Conservation (phyloP, 768 basidiomycete species). For the Russula foetens region DNA sequence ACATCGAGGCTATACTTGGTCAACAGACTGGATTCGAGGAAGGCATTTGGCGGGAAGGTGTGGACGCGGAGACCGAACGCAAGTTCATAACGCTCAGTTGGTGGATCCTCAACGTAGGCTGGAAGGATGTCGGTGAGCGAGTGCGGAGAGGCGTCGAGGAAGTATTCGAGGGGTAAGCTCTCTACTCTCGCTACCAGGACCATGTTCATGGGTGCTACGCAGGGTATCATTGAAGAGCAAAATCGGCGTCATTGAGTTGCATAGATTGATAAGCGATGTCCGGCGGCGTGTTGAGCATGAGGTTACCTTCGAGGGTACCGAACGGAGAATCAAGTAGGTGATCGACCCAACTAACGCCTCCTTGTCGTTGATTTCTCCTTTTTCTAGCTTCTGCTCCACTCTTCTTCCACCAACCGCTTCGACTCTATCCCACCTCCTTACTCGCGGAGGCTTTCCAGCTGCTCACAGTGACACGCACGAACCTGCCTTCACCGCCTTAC, state of each 20-base stretch:
- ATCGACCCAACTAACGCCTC: not conserved
- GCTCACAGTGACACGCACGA: slow-evolving; percentile 31
- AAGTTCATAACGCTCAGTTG: slow-evolving; percentile 82
- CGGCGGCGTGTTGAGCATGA: slow-evolving; percentile 71
- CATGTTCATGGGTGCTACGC: not conserved
- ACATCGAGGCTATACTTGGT: slow-evolving; percentile 26
- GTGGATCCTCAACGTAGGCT: slow-evolving; percentile 91
- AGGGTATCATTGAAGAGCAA: slow-evolving; percentile 83
- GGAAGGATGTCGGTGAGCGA: slow-evolving; percentile 74
- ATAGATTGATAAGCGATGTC: slow-evolving; percentile 61
- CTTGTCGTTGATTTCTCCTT: slow-evolving; percentile 2
- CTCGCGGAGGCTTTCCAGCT: slow-evolving; percentile 48
- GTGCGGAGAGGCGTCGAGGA: slow-evolving; percentile 71
- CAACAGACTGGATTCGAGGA: slow-evolving; percentile 23
- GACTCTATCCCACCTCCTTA: slow-evolving; percentile 58
- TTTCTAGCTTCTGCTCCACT: slow-evolving; percentile 56
- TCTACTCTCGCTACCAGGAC: not conserved
- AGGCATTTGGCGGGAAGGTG: slow-evolving; percentile 24
- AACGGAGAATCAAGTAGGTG: slow-evolving; percentile 47
- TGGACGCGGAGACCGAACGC: slow-evolving; percentile 62
- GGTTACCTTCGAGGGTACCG: slow-evolving; percentile 49
- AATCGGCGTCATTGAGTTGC: slow-evolving; percentile 60
- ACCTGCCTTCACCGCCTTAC: slow-evolving; percentile 50
- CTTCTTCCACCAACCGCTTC: slow-evolving; percentile 70
- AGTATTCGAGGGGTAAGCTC: slow-evolving; percentile 72